Percentiles rank a stretch among this genome's conserved stretches.
phyloP scores from a whole-genome alignment of 2,329 filamentous ascomycete genomes.

The Claviceps pusilla region DNA sequence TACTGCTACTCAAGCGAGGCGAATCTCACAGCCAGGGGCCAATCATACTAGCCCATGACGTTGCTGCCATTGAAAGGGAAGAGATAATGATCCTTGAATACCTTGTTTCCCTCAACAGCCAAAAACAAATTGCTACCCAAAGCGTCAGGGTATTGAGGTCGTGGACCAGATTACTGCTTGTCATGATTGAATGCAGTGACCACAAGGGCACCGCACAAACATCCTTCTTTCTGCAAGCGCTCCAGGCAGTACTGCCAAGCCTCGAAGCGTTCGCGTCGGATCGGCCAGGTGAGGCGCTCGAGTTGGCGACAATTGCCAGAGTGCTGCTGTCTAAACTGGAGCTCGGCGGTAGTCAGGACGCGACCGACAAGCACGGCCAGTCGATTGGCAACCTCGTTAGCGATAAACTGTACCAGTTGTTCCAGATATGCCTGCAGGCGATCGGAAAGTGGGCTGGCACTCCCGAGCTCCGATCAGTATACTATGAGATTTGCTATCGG shows the following conservation, averaged over 20 bases:
- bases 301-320: constrained; percentile 64
- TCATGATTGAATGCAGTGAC: constrained; percentile 71
- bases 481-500: constrained; percentile 83
- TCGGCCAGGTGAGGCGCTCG: constrained; percentile 52
- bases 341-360: constrained; percentile 27
- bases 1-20: constrained; percentile 54
- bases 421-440: constrained; percentile 71
- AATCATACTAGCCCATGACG: constrained; percentile 34
- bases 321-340: constrained; percentile 59
- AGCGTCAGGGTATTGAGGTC: constrained; percentile 57
- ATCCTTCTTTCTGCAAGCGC: constrained; percentile 67
- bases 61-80: constrained; percentile 39
- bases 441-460: constrained; percentile 60
- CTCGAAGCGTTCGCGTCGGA: constrained; percentile 63
- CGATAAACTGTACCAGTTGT: constrained; percentile 81
- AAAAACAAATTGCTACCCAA: constrained; percentile 39
- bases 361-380: constrained; percentile 27
- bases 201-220: constrained; percentile 58
- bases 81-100: constrained; percentile 45
- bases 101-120: constrained; percentile 48
- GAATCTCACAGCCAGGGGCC: constrained; percentile 38
- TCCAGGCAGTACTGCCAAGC: constrained; percentile 79
- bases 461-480: constrained; percentile 60
- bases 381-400: constrained; percentile 58
- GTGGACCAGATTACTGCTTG: constrained; percentile 72